Conservation (phyloP, 108 stramenopile species). For the Cyclotella cryptica region DNA sequence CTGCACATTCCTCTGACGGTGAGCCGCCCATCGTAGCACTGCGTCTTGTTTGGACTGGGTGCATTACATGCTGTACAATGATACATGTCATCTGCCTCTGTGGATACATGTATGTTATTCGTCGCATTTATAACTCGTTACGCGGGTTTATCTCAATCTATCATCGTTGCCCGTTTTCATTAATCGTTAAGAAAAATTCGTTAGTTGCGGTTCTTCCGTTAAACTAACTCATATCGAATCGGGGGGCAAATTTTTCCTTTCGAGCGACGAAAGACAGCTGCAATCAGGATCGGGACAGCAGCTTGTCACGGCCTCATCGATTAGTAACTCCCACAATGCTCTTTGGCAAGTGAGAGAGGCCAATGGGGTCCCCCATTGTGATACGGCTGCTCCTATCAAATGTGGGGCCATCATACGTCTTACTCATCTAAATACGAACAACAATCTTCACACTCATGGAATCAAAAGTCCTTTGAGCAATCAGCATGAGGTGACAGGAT, state of each 20-base stretch:
- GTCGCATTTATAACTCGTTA: too few species aligned
- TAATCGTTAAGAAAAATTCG: constrained; percentile 45
- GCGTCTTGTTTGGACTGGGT: not conserved
- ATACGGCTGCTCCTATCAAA: constrained; percentile 57
- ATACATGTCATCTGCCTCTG: not conserved
- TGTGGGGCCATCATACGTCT: constrained; percentile 73
- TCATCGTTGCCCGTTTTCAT: not conserved
- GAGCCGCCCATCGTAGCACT: not conserved
- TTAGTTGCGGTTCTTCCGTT: constrained; percentile 85
- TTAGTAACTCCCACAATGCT: constrained; percentile 52
- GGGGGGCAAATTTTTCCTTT: constrained; percentile 49
- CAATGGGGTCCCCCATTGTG: constrained; percentile 43
- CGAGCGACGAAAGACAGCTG: constrained; percentile 45
- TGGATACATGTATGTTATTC: too few species aligned
- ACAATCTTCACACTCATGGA: constrained; percentile 82
- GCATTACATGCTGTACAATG: not conserved
- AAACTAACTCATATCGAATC: constrained; percentile 78
- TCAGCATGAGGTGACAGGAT: constrained; percentile 87
- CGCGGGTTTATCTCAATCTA: too few species aligned
- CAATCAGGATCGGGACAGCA: constrained; percentile 75
- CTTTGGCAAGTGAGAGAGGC: constrained; percentile 83
- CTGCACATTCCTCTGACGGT: constrained; percentile 2
- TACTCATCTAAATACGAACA: constrained; percentile 66
- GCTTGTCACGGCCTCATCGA: constrained; percentile 66
- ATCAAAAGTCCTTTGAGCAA: constrained; percentile 63